Conservation (phyloP, 805 yeast species). For the Candida suzukii region DNA sequence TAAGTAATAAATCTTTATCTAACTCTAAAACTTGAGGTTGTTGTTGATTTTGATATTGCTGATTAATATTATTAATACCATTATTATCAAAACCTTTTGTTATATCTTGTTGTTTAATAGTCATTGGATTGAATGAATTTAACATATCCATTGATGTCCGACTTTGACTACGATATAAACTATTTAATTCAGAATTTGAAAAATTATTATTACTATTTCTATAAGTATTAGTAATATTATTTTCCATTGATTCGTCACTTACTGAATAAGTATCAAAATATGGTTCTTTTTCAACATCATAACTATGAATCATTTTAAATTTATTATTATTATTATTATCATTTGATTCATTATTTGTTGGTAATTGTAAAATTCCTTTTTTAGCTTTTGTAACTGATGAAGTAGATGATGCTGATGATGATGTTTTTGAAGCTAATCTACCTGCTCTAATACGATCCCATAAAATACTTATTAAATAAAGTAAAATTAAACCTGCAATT, state of each 20-base stretch:
- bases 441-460: not conserved
- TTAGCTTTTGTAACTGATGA: too few species aligned
- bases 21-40: not conserved
- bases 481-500: conserved; percentile 13
- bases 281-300: not conserved
- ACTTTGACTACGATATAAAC: not conserved
- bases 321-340: not conserved
- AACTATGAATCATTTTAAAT: too few species aligned
- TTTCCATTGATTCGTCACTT: not conserved
- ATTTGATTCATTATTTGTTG: not conserved
- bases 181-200: not conserved
- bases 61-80: not conserved
- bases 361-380: not conserved
- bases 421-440: not conserved
- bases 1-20: not conserved
- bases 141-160: not conserved
- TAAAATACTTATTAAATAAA: conserved; percentile 14
- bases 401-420: too few species aligned
- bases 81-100: not conserved
- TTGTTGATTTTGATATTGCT: not conserved
- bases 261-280: not conserved
- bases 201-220: too few species aligned
- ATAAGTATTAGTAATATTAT: too few species aligned
- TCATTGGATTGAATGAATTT: too few species aligned
- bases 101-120: too few species aligned